Base-by-base conservation (phyloP, 805 yeast genomes). In the Pichia kluyveri region DNA sequence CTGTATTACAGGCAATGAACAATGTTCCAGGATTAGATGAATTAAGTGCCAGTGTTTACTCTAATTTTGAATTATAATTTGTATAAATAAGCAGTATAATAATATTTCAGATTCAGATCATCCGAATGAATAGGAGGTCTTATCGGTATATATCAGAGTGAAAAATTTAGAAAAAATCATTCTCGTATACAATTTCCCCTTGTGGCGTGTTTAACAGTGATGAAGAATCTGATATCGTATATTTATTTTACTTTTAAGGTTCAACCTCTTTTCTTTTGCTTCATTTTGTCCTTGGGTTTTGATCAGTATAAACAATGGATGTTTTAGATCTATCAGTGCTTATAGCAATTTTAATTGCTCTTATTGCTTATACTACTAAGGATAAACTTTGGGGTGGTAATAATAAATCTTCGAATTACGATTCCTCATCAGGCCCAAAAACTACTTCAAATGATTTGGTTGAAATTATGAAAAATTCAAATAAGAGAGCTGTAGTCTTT, bases 31-130 rank as follows among this genome's bases (percentile, higher is more conserved):
- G 82, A 53, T 72, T 90, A 49, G 95, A 86, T 54, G 96, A 88
- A 51, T 74, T 90, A 55, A 83, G 96, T 66, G 97, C 97, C 5
- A 75, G 88, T 55, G 90, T 90, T 9, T 90, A 90, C 63, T 83
- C 96, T 18, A 88, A 88, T 59, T 86, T 85, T 43, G 65, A 61
- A 8, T 9, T 37, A 18, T 37, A 14, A 34, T 7, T 34, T 34
- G 32, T 30, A 30, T 30, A 30, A 11, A 10, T 12, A 30, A 10
- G 6, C 8, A 12, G 4, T 6, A 10, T 3, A 2, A 12, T 19
- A 19, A 19, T 19, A 19, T n/a, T n/a, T n/a, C n/a, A n/a, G n/a
- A n/a, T n/a, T n/a, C 12, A 30, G 32, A 10, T 10, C 32, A 11
- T 30, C 32, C 32, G 32, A 30, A 30, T 30, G 32, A 30, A 30